Conservation (phyloP, 2,329 filamentous ascomycete genomes). For the Colletotrichum sp. region DNA sequence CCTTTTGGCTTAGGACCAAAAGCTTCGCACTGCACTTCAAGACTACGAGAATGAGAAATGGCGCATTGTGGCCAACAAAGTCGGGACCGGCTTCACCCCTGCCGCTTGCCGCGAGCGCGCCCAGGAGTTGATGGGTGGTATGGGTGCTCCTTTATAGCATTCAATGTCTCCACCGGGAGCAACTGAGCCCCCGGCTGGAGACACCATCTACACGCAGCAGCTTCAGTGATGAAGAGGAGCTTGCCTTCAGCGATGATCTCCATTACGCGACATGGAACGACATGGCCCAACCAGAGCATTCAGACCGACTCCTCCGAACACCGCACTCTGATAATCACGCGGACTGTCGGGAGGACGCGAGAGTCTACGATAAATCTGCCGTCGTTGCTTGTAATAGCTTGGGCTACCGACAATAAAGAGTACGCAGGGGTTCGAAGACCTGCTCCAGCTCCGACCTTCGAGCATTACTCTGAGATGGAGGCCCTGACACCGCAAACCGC, state of each 20-base stretch:
- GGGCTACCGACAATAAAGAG: conserved; percentile 1
- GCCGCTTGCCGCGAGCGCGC: conserved; percentile 85
- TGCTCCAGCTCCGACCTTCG: conserved; percentile 1
- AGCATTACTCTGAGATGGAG: neutral
- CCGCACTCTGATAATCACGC: neutral
- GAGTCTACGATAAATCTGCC: neutral
- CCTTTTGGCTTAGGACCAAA: conserved; percentile 66
- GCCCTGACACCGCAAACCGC: neutral
- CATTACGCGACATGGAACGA: conserved; percentile 20
- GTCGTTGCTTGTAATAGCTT: neutral
- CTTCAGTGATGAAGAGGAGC: conserved; percentile 33
- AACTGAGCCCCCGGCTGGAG: conserved; percentile 50
- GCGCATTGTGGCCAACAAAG: conserved; percentile 89
- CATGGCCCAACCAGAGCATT: conserved; percentile 1
- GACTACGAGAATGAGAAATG: conserved; percentile 93
- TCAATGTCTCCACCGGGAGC: conserved; percentile 57
- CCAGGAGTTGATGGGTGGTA: conserved; percentile 55
- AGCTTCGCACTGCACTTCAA: conserved; percentile 76
- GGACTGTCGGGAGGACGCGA: neutral
- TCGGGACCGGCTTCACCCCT: conserved; percentile 88
- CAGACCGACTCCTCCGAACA: neutral
- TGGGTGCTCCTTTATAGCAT: conserved; percentile 57
- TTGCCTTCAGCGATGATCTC: conserved; percentile 17
- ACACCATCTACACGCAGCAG: conserved; percentile 51
- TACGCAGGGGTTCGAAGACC: neutral